Base-by-base conservation (phyloP, 1,284 basidiomycete species). In the Cerioporus squamosus region DNA sequence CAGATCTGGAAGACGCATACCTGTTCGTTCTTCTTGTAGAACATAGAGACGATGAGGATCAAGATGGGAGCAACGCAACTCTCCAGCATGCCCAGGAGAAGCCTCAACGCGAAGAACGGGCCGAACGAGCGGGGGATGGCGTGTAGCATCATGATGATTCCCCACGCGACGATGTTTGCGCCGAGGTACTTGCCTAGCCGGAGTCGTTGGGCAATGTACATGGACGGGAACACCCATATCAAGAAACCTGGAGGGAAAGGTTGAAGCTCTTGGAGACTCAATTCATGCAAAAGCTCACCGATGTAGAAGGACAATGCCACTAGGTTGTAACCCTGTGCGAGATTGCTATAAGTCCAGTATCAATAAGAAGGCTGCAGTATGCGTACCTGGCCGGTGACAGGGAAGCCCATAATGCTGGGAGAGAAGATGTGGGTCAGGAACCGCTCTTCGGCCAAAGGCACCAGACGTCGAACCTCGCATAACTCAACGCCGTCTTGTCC, bases 11-110 rank as follows among this genome's bases (percentile, higher is more conserved):
- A 14, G 24, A 29, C 20, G n/a, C 23, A n/a, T 8, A 79, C 83
- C 74, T 89, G 87, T 66, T 90, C 87, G 53, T 86, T 75, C 72
- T 87, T 88, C 72, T 84, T 86, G 70, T 89, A 88, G 67, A 87
- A 88, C 81, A 87, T 87, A 7, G 84, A 83, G 20, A 89, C 80
- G 43, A 88, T 80, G 44, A 88, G 72, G 63, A 90, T 83, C 29
- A 89, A 74, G 59, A 80, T 84, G 0, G 86, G 87, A 8, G 85
- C 81, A 7, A 88, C 86, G 61, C 85, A 87, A 60, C 80, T 81
- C 68, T 88, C 85, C 56, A 82, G 82, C 85, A 88, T 86, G 33
- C 85, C 86, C 15, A 88, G 75, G 7, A 89, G 70, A 65, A 89
- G 82, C 2, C 87, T 79, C 46, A 89, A 72, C 6, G 77, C 80